A percentile compares a stretch with the other conserved stretches of the same genome.
Conservation (phyloP, 352 stramenopile species). For the Globisporangium solare region DNA sequence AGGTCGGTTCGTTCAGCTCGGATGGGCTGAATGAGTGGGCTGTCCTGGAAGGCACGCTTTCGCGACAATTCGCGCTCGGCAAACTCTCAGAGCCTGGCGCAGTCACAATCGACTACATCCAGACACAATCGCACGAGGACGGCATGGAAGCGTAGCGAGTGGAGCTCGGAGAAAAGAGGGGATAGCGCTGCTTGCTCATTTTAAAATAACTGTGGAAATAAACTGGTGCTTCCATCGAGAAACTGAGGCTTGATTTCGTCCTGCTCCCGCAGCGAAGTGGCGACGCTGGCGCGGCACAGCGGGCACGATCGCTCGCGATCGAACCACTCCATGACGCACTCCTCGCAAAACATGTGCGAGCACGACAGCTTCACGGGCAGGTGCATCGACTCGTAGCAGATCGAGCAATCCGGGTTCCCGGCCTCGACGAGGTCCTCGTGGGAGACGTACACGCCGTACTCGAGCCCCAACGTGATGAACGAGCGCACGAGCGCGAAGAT, state of each 20-base stretch:
- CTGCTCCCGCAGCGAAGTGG: slow-evolving; percentile 17
- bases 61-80: slow-evolving; percentile 52
- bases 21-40: slow-evolving; percentile 44
- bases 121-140: slow-evolving; percentile 6
- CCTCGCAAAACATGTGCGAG: slow-evolving; percentile 82
- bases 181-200: neutral
- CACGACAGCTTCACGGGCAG: slow-evolving; percentile 69
- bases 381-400: slow-evolving; percentile 78
- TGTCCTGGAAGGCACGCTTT: slow-evolving; percentile 48
- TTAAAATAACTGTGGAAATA: slow-evolving; percentile 58
- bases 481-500: slow-evolving; percentile 48
- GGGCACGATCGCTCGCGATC: slow-evolving; percentile 79
- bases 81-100: slow-evolving; percentile 41
- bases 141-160: neutral
- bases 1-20: neutral
- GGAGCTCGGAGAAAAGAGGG: neutral
- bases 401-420: slow-evolving; percentile 66
- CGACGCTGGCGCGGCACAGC: slow-evolving; percentile 59
- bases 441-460: slow-evolving; percentile 65
- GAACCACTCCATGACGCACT: slow-evolving; percentile 82
- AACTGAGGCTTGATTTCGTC: slow-evolving; percentile 58
- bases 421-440: slow-evolving; percentile 57
- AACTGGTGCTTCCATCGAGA: slow-evolving; percentile 70
- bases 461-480: slow-evolving; percentile 55
- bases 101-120: slow-evolving; percentile 39